A percentile compares a stretch with the other conserved stretches of the same genome.
Conservation (phyloP, 352 stramenopile genomes). For the Phytophthora syringae region DNA sequence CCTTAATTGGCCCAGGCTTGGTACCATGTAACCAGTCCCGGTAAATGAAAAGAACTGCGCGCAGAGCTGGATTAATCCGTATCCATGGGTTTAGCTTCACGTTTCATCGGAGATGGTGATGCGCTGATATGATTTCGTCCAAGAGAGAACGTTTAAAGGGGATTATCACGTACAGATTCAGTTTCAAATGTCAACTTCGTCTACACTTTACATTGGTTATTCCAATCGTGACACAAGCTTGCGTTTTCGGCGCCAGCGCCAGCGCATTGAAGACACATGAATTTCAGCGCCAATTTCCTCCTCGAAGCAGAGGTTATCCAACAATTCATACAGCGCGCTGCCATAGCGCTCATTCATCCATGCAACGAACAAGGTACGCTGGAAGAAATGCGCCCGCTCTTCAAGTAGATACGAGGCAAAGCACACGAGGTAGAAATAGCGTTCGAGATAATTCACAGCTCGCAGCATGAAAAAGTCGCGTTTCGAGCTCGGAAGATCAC, state of each 20-base stretch:
- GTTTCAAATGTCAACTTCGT: too few relatives aligned
- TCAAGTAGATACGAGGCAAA: slow-evolving; percentile 89
- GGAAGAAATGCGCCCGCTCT: slow-evolving; percentile 59
- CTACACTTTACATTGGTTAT: slow-evolving; percentile 32
- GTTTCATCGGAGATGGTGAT: too few relatives aligned
- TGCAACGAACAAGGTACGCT: slow-evolving; percentile 65
- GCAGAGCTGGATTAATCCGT: too few relatives aligned
- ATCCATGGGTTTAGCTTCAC: too few relatives aligned
- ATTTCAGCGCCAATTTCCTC: slow-evolving; percentile 80
- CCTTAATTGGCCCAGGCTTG: too few relatives aligned
- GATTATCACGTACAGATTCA: too few relatives aligned
- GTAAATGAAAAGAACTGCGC: too few relatives aligned
- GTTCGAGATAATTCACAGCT: slow-evolving; percentile 88
- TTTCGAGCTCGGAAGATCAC: slow-evolving; percentile 66
- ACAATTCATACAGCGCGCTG: slow-evolving; percentile 82
- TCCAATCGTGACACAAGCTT: slow-evolving; percentile 86
- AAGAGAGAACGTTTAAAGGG: too few relatives aligned
- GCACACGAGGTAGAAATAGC: slow-evolving; percentile 91
- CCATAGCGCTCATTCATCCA: slow-evolving; percentile 89
- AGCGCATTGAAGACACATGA: slow-evolving; percentile 87
- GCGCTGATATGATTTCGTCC: too few relatives aligned
- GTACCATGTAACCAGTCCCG: too few relatives aligned
- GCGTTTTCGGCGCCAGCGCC: slow-evolving; percentile 87
- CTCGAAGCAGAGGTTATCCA: slow-evolving; percentile 89
- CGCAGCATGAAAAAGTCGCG: slow-evolving; percentile 86